Base-by-base conservation (phyloP, 208 protist genomes). In the Zelonia costaricensis region DNA sequence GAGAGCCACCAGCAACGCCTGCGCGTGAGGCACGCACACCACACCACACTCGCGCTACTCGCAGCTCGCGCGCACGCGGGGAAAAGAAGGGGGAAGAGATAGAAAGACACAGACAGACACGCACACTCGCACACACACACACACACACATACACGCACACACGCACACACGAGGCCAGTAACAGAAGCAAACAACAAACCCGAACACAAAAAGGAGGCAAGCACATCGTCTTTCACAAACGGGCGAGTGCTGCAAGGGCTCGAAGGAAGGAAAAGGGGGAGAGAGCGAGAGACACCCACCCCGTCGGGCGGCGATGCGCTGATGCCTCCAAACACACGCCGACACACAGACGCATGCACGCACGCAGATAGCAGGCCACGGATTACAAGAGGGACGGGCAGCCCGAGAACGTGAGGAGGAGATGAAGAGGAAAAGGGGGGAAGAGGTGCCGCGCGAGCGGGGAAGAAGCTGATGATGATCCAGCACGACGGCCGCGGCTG, bases 101-200 rank as follows among this genome's bases (percentile, higher is more conserved):
- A 25, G 10, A 4, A 25, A 43, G 20, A 23, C 44, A 38, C 3
- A 36, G 18, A 28, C 9, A 20, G 7, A 39, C 30, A n/a, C 22
- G 40, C 36, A 64, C 22, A 53, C 12, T 40, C 38, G 53, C 25
- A 68, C 3, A 53, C n/a, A 62, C n/a, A 45, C 30, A 51, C 38
- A 33, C 30, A 16, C 27, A 23, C 13, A 8, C 15, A 30, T 10
- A 8, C 15, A 40, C 27, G 10, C 43, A 6, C n/a, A 27, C 20
- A 45, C 36, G 6, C 27, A 13, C 53, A 46, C 62, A 59, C n/a
- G n/a, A n/a, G n/a, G n/a, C n/a, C n/a, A n/a, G n/a, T n/a, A n/a
- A n/a, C n/a, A n/a, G n/a, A n/a, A n/a, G n/a, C 18, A 70, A 45
- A 54, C 7, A 59, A 38, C 52, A 63, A 46, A 54, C n/a, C n/a